Base-by-base conservation (phyloP, 805 yeast species). In the Pichia pseudocactophila region DNA sequence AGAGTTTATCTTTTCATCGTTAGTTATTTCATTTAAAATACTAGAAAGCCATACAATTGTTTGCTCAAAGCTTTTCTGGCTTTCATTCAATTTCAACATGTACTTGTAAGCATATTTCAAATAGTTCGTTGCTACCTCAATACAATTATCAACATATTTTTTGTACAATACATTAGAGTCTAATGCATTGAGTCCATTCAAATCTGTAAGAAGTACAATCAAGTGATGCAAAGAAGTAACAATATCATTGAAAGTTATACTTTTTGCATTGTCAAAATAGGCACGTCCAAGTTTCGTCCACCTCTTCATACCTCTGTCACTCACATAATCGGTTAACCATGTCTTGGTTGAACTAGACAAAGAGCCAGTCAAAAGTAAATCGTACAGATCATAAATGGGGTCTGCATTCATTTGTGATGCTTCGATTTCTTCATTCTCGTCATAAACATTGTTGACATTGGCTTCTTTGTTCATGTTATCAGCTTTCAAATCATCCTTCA, bases 271-370 rank as follows among this genome's bases (percentile, higher is more conserved):
- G 34, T 78, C 81, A 52, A 73, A 80, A 12, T 71, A 64, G 2
- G 66, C 58, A 30, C 66, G 69, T 0, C 82, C 80, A 15, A 70
- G 40, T 40, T 68, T 70, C 2, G 62, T 60, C 73, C 86, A 73
- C 49, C 74, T 66, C 47, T 72, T 74, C 16, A 74, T 56, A 25
- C 84, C 84, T 47, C 82, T 64, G 47, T 80, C 87, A 0, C 85
- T 88, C 28, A 82, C 62, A 37, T 78, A 75, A 50, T 80, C 79
- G 18, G 74, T 68, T 53, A 83, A 62, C 78, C 79, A 82, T 43
- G 75, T 78, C 45, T 68, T 70, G 2, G 76, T 61, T 1, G 66
- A 58, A 12, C 63, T 66, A 1, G 76, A 68, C 44, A 79, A 64
- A 40, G 73, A 62, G 2, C 82, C 82, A 0, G 83, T 74, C 3